A percentile compares a stretch with the other conserved stretches of the same genome.
phyloP scores from a whole-genome alignment of 768 basidiomycete genomes.

The Boletus barrowsii region DNA sequence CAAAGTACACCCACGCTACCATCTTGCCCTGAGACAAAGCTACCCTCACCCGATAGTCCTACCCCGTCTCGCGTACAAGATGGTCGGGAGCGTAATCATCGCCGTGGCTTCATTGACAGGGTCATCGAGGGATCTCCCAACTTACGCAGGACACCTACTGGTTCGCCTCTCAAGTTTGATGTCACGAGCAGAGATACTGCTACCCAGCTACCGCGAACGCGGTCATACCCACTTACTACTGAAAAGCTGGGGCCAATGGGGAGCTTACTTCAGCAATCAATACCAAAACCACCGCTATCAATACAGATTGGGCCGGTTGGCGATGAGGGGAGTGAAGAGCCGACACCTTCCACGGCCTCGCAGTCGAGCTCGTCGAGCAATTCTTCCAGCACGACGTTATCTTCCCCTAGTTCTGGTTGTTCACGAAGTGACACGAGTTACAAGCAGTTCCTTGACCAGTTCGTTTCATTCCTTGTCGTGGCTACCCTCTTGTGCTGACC shows the following conservation, averaged over 20 bases:
- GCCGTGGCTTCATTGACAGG: slow-evolving; percentile 54
- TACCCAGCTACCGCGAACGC: slow-evolving; percentile 27
- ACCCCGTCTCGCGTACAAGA: slow-evolving; percentile 10
- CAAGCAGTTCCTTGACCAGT: slow-evolving; percentile 64
- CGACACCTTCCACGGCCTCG: slow-evolving; percentile 48
- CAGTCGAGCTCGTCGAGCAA: slow-evolving; percentile 44
- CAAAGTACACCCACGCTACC: slow-evolving; percentile 10
- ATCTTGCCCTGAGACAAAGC: slow-evolving; percentile 11
- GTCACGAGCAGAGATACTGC: slow-evolving; percentile 21
- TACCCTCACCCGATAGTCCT: slow-evolving; percentile 5
- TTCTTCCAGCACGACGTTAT: slow-evolving; percentile 41
- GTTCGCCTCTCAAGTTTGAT: slow-evolving; percentile 37
- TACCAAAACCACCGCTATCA: slow-evolving; percentile 10
- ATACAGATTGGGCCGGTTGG: slow-evolving; percentile 11
- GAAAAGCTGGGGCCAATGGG: not conserved
- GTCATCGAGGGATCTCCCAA: slow-evolving; percentile 27
- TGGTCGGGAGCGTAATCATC: slow-evolving; percentile 45
- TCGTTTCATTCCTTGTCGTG: slow-evolving; percentile 22
- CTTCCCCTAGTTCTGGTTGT: slow-evolving; percentile 38
- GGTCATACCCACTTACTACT: slow-evolving; percentile 36
- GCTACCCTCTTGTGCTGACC: not conserved
- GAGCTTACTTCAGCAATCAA: slow-evolving; percentile 9
- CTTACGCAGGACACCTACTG: slow-evolving; percentile 48
- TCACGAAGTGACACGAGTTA: slow-evolving; percentile 43
- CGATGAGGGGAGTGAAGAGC: slow-evolving; percentile 31